Evolutionary conservation across 192 early-diverging fungal species (phyloP), one percentile per base, ranked within the genome.

Genomic region (Linnemannia exigua): DNA sequence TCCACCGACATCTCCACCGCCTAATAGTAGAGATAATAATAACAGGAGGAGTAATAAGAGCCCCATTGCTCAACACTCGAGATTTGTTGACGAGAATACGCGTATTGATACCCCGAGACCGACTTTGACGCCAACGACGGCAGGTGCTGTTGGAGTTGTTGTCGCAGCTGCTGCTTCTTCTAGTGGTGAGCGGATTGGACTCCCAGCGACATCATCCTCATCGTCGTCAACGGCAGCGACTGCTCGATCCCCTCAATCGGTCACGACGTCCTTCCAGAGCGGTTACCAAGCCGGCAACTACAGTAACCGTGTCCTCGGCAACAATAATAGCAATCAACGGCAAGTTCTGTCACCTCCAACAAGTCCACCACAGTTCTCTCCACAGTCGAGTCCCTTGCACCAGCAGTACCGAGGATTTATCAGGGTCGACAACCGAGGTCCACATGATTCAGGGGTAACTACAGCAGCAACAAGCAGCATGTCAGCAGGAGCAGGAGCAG

Each of bases 41-140:
- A 74, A 51, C 37, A 58, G 67, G 33, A 48, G 41, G 41, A 44
- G 41, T 9, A 44, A 63, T 19, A 80, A 80, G 52, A 70, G 67
- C 66, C 67, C 77, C 17, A 75, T 76, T 74, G 52, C 81, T 28
- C 81, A 83, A 15, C 82, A 85, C 46, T 85, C 82, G 1, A 33
- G 82, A 20, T 75, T 85, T 50, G 54, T 79, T 11, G 72, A 85
- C 6, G 82, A 85, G 36, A 85, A 85, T 33, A 85, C 77, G 7
- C 73, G 82, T 28, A 79, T 85, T 38, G 82, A 85, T 48, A 85
- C 82, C 6, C 82, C 82, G 22, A 36, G 82, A 28, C 82, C 82
- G 4, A 79, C 72, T 3, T 46, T 85, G 33, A 79, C 82, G 1
- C 41, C 77, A 1, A 58, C 77, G 33, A 33, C 72, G 6, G 61